Conservation (phyloP, 1,284 basidiomycete genomes). For the Malassezia restricta region DNA sequence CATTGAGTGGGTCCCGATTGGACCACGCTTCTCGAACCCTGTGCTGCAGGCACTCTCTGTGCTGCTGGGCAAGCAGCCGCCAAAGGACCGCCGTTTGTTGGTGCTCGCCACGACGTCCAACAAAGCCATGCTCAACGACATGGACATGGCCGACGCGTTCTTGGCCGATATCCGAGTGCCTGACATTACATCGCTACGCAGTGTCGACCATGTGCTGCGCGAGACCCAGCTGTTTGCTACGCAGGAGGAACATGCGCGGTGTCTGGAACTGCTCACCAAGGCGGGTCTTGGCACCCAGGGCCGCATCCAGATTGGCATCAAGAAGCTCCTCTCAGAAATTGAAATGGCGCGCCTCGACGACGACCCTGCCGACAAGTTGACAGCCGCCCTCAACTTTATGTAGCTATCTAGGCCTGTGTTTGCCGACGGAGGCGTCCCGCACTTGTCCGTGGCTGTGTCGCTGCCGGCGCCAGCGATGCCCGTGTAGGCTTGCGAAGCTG, state of each 20-base stretch:
- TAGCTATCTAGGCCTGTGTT: slow-evolving; percentile 1
- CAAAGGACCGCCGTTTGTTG: slow-evolving; percentile 85
- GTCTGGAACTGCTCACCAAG: slow-evolving; percentile 60
- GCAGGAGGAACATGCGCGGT: slow-evolving; percentile 54
- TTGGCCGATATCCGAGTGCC: slow-evolving; percentile 78
- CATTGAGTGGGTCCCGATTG: slow-evolving; percentile 78
- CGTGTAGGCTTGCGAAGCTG: slow-evolving; percentile 75
- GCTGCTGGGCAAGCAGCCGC: slow-evolving; percentile 74
- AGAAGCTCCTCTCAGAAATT: slow-evolving; percentile 69
- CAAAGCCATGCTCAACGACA: slow-evolving; percentile 71
- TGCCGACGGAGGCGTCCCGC: neutral
- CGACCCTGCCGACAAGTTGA: slow-evolving; percentile 47
- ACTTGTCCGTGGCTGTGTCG: slow-evolving; percentile 1
- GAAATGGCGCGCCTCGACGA: slow-evolving; percentile 87
- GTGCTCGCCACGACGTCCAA: slow-evolving; percentile 86
- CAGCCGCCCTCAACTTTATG: slow-evolving; percentile 33
- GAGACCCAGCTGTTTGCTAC: slow-evolving; percentile 66
- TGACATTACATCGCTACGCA: slow-evolving; percentile 61
- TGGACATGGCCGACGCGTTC: slow-evolving; percentile 77
- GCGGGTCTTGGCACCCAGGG: slow-evolving; percentile 61
- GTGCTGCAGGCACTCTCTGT: slow-evolving; percentile 86
- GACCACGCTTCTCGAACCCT: slow-evolving; percentile 85
- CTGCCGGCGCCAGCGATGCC: slow-evolving; percentile 9
- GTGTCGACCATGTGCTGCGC: slow-evolving; percentile 66
- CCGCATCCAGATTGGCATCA: slow-evolving; percentile 69